These are phyloP conservation scores for Sporothrix inflata DNA, from an alignment of 2,329 filamentous ascomycete genomes.

Conservation along the genomic window DNA sequence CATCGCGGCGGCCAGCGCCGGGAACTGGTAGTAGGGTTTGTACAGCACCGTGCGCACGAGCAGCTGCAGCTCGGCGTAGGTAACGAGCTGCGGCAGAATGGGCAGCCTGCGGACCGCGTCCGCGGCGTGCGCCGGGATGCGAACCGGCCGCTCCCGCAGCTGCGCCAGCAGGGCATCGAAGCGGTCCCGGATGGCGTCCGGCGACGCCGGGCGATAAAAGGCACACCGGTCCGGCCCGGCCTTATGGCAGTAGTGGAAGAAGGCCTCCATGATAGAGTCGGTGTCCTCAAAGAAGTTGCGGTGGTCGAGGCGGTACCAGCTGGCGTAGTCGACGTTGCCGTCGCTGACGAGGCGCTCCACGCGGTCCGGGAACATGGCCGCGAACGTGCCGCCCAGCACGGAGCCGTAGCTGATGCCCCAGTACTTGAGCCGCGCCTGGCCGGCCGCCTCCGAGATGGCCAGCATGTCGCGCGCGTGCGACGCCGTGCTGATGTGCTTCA, in stretches of 20 bases:
- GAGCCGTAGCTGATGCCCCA: constrained; percentile 62
- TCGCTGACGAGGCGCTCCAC: constrained; percentile 58
- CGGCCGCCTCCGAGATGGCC: constrained; percentile 49
- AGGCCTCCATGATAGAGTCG: constrained; percentile 56
- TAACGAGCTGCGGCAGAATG: no score
- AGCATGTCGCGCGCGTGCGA: constrained; percentile 54
- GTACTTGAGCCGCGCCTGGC: constrained; percentile 50
- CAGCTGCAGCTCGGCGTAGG: no score
- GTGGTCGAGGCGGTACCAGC: constrained; percentile 53
- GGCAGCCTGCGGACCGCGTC: constrained; percentile 40
- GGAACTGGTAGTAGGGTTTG: no score
- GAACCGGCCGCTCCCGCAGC: constrained; percentile 49
- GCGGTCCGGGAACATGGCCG: constrained; percentile 55
- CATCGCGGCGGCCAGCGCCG: no score
- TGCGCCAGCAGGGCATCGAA: constrained; percentile 46
- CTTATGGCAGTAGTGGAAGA: constrained; percentile 57
- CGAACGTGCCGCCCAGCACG: constrained; percentile 56
- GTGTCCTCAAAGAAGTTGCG: constrained; percentile 56
- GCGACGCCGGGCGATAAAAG: constrained; percentile 44
- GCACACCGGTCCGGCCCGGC: constrained; percentile 54
- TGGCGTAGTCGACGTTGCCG: constrained; percentile 58
- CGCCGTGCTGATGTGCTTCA: constrained; percentile 49
- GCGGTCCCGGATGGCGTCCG: constrained; percentile 45
- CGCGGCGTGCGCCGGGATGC: no score
- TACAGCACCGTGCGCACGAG: no score